Percentiles rank a stretch among this genome's conserved stretches.
phyloP scores from a whole-genome alignment of 2,329 filamentous ascomycete species.

The Akanthomyces lecanii region DNA sequence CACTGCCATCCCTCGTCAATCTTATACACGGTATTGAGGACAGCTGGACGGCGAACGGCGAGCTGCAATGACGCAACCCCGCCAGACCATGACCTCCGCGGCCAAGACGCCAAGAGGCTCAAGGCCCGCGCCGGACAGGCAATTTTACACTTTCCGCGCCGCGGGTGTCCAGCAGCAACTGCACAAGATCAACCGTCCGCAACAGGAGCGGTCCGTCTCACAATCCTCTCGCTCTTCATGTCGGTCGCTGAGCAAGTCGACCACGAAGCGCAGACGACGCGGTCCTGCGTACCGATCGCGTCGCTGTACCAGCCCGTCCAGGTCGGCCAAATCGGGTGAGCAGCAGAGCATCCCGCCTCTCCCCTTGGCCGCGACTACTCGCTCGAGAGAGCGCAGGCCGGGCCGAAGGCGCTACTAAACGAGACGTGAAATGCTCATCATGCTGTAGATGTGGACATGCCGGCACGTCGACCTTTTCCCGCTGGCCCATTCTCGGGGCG shows the following conservation, averaged over 20 bases:
- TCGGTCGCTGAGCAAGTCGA: constrained; percentile 23
- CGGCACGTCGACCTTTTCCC: constrained; percentile 46
- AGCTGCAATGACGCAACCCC: constrained; percentile 11
- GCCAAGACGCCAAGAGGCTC: neutral
- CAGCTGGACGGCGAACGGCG: neutral
- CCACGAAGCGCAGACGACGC: constrained; percentile 33
- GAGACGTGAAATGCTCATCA: neutral
- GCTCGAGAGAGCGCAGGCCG: too few relatives aligned
- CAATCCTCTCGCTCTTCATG: neutral
- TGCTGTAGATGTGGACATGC: constrained; percentile 22
- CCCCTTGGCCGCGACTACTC: too few relatives aligned
- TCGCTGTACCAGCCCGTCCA: constrained; percentile 41
- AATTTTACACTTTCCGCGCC: neutral
- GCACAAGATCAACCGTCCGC: neutral
- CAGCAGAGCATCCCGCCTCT: neutral
- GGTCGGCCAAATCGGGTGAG: constrained; percentile 38
- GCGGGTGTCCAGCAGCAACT: neutral
- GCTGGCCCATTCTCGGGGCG: constrained; percentile 61
- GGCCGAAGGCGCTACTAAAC: too few relatives aligned
- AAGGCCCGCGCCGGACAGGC: neutral
- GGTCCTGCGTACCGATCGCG: constrained; percentile 38
- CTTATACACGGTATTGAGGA: neutral
- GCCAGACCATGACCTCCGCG: neutral
- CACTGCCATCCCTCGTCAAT: too few relatives aligned
- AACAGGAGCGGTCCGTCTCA: neutral